These are phyloP conservation scores for Alternaria sp. DNA, from an alignment of 2,329 filamentous ascomycete genomes.

Conservation along the genomic window DNA sequence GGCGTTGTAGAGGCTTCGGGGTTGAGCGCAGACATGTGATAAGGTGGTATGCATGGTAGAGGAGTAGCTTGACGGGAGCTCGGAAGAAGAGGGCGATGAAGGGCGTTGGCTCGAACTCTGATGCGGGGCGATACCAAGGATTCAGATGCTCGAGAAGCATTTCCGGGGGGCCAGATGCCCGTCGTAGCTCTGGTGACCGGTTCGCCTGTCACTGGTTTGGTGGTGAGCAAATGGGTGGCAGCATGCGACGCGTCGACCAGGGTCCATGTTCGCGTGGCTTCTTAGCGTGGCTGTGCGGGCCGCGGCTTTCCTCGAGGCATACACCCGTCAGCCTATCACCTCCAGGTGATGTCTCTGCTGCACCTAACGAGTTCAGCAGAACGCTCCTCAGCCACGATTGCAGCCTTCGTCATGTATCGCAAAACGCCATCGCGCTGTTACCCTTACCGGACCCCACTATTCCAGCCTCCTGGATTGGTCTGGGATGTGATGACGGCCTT, in stretches of 20 bases:
- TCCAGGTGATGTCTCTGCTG: background rate
- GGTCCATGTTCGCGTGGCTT: constrained; percentile 5
- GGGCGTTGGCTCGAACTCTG: constrained; percentile 54
- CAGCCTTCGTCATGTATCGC: background rate
- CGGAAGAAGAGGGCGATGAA: constrained; percentile 67
- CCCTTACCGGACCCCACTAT: constrained; percentile 16
- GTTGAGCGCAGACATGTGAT: constrained; percentile 71
- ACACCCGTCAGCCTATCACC: background rate
- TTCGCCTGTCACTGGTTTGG: background rate
- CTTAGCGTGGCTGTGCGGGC: constrained; percentile 16
- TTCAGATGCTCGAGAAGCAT: constrained; percentile 41
- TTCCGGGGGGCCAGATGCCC: constrained; percentile 2
- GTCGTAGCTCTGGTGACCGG: background rate
- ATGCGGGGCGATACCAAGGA: constrained; percentile 31
- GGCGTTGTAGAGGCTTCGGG: constrained; percentile 63
- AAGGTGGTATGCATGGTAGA: constrained; percentile 67
- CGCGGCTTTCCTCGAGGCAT: constrained; percentile 4
- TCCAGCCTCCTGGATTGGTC: constrained; percentile 16
- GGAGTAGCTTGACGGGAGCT: constrained; percentile 71
- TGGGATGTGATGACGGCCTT: constrained; percentile 25
- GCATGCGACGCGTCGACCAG: constrained; percentile 3
- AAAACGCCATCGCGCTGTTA: background rate
- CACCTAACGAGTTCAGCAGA: constrained; percentile 2
- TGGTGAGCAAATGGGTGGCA: constrained; percentile 9
- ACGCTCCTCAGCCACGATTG: background rate